Percentiles rank a stretch among this genome's conserved stretches.
These are phyloP conservation scores for Centaurea solstitialis DNA, from an alignment of 129 eudicot genomes.

Conservation along the genomic window DNA sequence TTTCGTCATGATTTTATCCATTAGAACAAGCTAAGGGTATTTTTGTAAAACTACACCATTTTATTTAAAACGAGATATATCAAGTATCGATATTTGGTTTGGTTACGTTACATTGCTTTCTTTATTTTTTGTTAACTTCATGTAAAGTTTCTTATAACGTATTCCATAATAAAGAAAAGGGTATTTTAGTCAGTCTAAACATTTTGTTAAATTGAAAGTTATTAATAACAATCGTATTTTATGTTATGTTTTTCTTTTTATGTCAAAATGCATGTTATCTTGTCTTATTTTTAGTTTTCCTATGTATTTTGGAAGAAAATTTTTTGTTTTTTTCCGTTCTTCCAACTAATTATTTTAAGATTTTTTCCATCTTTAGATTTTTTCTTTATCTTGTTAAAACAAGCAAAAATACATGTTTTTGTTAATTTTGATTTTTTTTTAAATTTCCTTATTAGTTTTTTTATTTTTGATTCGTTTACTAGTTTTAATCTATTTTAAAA, in stretches of 20 bases:
- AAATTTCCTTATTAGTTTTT: too few species aligned
- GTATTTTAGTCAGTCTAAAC: not conserved
- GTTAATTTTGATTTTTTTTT: too few species aligned
- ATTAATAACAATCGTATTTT: not conserved
- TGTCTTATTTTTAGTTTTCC: not conserved
- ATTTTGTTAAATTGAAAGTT: not conserved
- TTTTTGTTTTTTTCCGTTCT: too few species aligned
- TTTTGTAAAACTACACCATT: not conserved
- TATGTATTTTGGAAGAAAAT: not conserved
- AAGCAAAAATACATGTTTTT: too few species aligned
- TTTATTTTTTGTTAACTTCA: too few species aligned
- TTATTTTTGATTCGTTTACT: too few species aligned
- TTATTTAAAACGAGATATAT: not conserved
- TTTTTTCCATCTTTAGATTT: not conserved
- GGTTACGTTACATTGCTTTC: too few species aligned
- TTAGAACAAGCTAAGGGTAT: not conserved
- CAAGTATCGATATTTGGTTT: too few species aligned
- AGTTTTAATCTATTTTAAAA: not conserved
- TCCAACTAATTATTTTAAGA: not conserved
- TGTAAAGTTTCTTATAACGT: not conserved
- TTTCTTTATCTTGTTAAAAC: not conserved
- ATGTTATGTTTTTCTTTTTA: not conserved
- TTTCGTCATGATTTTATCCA: not conserved
- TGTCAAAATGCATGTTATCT: not conserved
- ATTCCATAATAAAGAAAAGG: not conserved